Base-by-base conservation (phyloP, 139 green algal genomes). In the Tetraselmis striata region DNA sequence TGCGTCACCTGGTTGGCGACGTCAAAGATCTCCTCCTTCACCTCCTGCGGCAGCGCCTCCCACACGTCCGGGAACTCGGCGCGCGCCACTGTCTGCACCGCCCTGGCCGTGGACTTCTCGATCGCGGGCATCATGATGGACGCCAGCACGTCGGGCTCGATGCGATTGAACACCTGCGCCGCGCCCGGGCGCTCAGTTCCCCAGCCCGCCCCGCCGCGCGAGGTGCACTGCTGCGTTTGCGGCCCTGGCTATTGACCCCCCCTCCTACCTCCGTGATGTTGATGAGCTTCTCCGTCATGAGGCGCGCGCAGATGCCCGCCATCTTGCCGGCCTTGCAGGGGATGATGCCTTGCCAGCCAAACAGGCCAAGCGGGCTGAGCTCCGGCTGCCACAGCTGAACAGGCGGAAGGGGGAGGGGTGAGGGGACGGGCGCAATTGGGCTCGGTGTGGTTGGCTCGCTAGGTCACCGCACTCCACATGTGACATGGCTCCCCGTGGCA, bases 311-410 rank as follows among this genome's bases (percentile, higher is more conserved):
- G 29, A 85, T 88, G 1, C 24, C 75, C 28, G 85, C 81, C 85
- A 88, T 88, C 75, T 85, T 83, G 18, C 81, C 81, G 2, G 81
- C 85, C 78, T 88, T 88, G 75, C 27, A 30, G 28, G 85, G 85
- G 27, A 88, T 88, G 81, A 88, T 88, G 27, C 85, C 85, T 78
- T 88, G 85, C 81, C 85, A 85, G 1, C 85, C 81, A 32, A 85
- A 82, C 29, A 85, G 75, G 2, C 85, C 85, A 25, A 85, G 83
- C 74, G 85, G 81, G 23, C 79, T 75, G 1, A 29, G 81, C 29
- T 75, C n/a, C 1, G 59, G 31, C 81, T 88, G 84, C 81, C 78
- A 83, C 25, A 85, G 32, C 81, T 84, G 80, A 1, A 85, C 18
- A 30, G 23, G 31, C 79, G 45, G 28, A 23, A 75, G 23, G 22